Evolutionary conservation across 495 filamentous ascomycete species (phyloP), one percentile per base, ranked within the genome.

Genomic region (Penicillium roqueforti): DNA sequence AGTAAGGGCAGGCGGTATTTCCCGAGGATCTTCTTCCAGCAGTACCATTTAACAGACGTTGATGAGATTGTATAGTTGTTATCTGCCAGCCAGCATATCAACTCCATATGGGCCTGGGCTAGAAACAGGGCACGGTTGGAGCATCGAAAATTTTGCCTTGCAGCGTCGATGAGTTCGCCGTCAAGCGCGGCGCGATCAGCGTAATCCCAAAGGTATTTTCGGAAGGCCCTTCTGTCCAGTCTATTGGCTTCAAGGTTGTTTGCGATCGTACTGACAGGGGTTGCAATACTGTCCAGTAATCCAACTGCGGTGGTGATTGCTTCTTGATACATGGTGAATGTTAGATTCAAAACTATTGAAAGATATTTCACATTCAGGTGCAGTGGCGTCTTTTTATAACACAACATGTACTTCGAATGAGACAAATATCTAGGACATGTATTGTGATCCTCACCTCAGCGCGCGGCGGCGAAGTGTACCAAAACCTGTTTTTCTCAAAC

Each of bases 41-140:
- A 54, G 29, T 61, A 61, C 58, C 58, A 61, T 31, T 57, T 54
- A 4, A 61, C 36, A 1, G 58, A 53, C 5, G 58, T 41, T 34
- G 58, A 37, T 6, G 32, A 31, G 34, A 61, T 19, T 11, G 45
- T 61, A 25, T 54, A 54, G 36, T 61, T 61, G 8, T 54, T 42
- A 7, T 49, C 45, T 14, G 25, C 39, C 20, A 61, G 34, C 50
- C 49, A 56, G 10, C 39, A 44, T 32, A 61, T 23, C 10, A 57
- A 45, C 31, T 57, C 58, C 50, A 61, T 57, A 25, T 61, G 58
- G 8, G 51, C 46, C 25, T 51, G 51, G 28, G 58, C 58, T 22
- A 61, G 42, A 34, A 61, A 54, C 28, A 61, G 26, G 16, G 50
- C 58, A 14, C 47, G 54, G n/a, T 57, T 48, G 20, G 31, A n/a